Base-by-base conservation (phyloP, 352 stramenopile genomes). In the Phytopythium helicoides region DNA sequence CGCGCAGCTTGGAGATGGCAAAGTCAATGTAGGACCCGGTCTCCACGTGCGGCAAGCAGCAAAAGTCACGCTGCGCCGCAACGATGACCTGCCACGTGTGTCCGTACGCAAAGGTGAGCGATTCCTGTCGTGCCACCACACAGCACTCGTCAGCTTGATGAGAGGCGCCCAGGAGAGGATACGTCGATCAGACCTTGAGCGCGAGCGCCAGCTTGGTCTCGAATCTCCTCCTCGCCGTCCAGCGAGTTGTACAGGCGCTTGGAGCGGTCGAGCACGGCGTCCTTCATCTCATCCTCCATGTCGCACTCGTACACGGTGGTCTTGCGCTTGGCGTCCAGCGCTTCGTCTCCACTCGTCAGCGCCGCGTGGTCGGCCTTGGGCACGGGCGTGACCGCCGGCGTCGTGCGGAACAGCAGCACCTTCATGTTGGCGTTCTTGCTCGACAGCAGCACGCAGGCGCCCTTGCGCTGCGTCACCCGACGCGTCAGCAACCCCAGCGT, bases 1-100 rank as follows among this genome's bases (percentile, higher is more conserved):
- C 47, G 19, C 82, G 79, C 40, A 75, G 50, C 52, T 78, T 76
- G 39, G 68, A 62, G 9, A 89, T 31, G 5, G 67, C 56, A 56
- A 89, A 78, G 47, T 92, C 79, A 1, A 54, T 66, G 35, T 78
- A 64, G 7, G 67, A 80, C 7, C 53, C 49, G 0, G 71, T 54
- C 1, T 86, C 67, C 15, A 57, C 64, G 39, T 86, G 80, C 28
- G 76, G 69, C 44, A 86, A 45, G 40, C 71, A 86, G 56, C 73
- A 83, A 16, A 92, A 52, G 12, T 90, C 79, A 12, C 68, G 65
- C 15, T 64, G 73, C 0, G 54, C 75, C 19, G 79, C 75, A 16
- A 81, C 77, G 23, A 86, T 51, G 35, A 74, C 63, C 57, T 92
- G 82, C 82, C 82, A 92, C 47, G 76, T 92, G 46, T 76, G 71